These are phyloP conservation scores for Colletotrichum tropicicola DNA, from an alignment of 2,329 filamentous ascomycete genomes.

Conservation along the genomic window DNA sequence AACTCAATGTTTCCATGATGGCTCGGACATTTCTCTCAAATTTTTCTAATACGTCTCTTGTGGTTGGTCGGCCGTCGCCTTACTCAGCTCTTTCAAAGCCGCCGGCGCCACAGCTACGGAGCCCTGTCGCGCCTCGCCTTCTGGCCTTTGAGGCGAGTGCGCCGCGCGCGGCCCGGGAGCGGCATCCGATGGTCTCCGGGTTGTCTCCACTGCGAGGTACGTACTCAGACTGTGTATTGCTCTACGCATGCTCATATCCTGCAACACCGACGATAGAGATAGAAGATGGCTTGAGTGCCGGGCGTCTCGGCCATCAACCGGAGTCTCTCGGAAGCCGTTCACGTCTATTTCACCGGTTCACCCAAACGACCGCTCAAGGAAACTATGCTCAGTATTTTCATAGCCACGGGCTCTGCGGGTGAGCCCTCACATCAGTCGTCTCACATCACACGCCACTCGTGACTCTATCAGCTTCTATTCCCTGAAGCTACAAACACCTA, in stretches of 20 bases:
- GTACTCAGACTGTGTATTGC: too few relatives aligned
- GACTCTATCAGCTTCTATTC: slow-evolving; percentile 33
- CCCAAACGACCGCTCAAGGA: background rate
- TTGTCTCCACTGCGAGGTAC: too few relatives aligned
- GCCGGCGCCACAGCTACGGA: background rate
- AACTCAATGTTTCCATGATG: background rate
- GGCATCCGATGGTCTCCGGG: background rate
- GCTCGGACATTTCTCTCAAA: background rate
- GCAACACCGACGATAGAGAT: too few relatives aligned
- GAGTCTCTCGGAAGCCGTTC: too few relatives aligned
- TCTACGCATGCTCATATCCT: too few relatives aligned
- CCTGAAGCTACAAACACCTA: slow-evolving; percentile 33
- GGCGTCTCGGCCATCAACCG: too few relatives aligned
- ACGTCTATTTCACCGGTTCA: too few relatives aligned
- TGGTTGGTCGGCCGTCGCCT: slow-evolving; percentile 17
- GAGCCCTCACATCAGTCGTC: too few relatives aligned
- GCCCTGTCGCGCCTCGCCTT: background rate
- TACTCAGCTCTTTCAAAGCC: slow-evolving; percentile 27
- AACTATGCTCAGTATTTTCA: too few relatives aligned
- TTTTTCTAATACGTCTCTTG: slow-evolving; percentile 1
- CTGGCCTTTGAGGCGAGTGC: background rate
- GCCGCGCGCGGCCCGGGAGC: background rate
- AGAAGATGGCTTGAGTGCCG: too few relatives aligned
- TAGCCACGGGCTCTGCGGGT: too few relatives aligned
- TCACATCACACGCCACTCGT: background rate